phyloP scores from a whole-genome alignment of 2,329 filamentous ascomycete genomes.

The Bertia moriformis region DNA sequence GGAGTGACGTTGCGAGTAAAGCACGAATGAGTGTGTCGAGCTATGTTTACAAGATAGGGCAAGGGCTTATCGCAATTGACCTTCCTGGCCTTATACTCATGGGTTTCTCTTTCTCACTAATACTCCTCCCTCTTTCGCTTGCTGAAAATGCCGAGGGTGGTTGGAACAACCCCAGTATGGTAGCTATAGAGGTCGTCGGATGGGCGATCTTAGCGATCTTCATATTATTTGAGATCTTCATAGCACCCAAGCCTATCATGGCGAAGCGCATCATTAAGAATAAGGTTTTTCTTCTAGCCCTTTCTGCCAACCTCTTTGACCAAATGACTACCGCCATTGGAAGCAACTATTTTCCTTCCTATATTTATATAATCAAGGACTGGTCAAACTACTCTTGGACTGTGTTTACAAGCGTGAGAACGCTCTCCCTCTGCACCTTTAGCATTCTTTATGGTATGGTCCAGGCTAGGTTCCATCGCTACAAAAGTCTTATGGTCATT shows the following conservation, averaged over 20 bases:
- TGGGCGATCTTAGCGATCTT: not conserved
- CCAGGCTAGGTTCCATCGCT: not conserved
- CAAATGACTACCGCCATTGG: not conserved
- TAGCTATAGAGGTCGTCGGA: not conserved
- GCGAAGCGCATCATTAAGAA: not conserved
- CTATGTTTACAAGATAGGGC: too few species aligned
- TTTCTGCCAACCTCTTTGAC: too few species aligned
- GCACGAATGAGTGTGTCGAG: too few species aligned
- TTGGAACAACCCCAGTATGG: not conserved
- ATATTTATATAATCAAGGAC: not conserved
- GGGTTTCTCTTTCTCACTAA: not conserved
- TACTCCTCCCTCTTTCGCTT: not conserved
- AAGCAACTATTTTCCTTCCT: not conserved
- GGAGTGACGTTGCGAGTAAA: slow-evolving; percentile 56
- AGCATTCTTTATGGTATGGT: not conserved
- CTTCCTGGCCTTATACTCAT: not conserved
- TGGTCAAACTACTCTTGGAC: not conserved
- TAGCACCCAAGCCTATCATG: not conserved
- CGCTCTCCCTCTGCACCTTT: not conserved
- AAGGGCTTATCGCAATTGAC: too few species aligned
- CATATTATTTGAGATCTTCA: not conserved
- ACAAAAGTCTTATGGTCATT: not conserved
- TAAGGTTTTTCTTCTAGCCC: too few species aligned
- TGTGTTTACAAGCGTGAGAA: not conserved
- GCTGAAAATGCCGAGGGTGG: not conserved